Conservation (phyloP, 2,329 filamentous ascomycete genomes). For the Teratosphaeria nubilosa region DNA sequence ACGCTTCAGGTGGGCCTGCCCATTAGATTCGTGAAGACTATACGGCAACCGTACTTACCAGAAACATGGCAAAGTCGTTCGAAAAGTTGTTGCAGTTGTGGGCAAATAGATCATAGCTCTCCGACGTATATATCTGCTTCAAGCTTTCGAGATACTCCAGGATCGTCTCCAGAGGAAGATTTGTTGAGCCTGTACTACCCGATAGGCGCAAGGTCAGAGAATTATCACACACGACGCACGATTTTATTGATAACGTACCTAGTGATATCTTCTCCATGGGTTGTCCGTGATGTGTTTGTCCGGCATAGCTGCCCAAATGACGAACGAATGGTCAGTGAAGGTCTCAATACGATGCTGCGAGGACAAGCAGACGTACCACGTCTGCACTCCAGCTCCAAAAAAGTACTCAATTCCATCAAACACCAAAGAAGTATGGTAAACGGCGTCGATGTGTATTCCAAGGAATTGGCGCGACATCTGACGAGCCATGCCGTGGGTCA, state of each 20-base stretch:
- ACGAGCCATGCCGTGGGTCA: conserved; percentile 33
- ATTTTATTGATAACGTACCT: not conserved
- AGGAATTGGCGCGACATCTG: conserved; percentile 50
- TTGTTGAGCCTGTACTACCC: conserved; percentile 58
- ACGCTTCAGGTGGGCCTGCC: not conserved
- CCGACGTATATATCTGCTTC: conserved; percentile 66
- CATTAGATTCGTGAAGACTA: not conserved
- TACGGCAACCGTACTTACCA: conserved; percentile 29
- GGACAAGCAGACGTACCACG: conserved; percentile 40
- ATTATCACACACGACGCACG: not conserved
- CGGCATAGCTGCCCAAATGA: conserved; percentile 39
- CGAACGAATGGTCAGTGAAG: not conserved
- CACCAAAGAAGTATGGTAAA: conserved; percentile 82
- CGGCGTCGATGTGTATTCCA: conserved; percentile 70
- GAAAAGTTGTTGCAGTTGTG: conserved; percentile 97
- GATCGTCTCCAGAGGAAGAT: conserved; percentile 70
- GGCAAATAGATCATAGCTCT: conserved; percentile 72
- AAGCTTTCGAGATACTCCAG: conserved; percentile 81
- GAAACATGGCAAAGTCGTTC: conserved; percentile 81
- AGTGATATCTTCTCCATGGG: conserved; percentile 61
- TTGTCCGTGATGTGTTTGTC: conserved; percentile 73
- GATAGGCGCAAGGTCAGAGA: not conserved
- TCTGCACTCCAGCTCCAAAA: conserved; percentile 80
- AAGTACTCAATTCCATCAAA: conserved; percentile 79
- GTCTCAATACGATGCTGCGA: not conserved